Conservation (phyloP, 805 yeast species). For the Ogataea sp. region DNA sequence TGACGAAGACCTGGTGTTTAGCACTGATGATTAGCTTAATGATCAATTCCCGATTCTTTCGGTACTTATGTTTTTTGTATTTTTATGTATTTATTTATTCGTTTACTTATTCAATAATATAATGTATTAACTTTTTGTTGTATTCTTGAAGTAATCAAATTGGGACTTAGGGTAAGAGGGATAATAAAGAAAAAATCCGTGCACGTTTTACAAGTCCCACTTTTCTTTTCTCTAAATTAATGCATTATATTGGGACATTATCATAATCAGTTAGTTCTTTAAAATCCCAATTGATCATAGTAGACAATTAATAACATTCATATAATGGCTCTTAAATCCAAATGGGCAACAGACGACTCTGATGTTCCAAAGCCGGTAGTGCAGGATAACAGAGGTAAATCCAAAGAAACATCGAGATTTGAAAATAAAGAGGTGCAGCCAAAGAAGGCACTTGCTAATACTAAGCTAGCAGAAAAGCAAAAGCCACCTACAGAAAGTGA, state of each 20-base stretch:
- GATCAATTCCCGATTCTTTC: no score
- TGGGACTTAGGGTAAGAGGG: no score
- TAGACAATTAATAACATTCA: no score
- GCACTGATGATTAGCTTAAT: constrained; percentile 26
- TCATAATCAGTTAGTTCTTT: no score
- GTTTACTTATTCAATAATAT: constrained; percentile 37
- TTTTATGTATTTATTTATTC: constrained; percentile 17
- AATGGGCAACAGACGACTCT: not conserved
- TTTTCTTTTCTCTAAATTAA: no score
- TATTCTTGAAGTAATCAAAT: no score
- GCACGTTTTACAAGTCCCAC: no score
- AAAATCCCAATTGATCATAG: no score
- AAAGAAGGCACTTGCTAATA: not conserved
- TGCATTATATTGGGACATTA: no score
- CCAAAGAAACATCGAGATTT: not conserved
- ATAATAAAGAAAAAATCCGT: no score
- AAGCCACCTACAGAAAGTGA: not conserved
- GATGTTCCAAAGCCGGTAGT: not conserved
- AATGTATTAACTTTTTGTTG: no score
- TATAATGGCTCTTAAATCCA: not conserved
- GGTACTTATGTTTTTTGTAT: constrained; percentile 6
- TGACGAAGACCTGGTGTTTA: constrained; percentile 63
- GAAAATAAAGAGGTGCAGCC: not conserved
- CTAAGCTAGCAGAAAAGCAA: no score
- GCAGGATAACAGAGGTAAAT: not conserved